Percentiles rank a stretch among this genome's conserved stretches.
Conservation (phyloP, 129 eudicot species). For the Apium graveolens region DNA sequence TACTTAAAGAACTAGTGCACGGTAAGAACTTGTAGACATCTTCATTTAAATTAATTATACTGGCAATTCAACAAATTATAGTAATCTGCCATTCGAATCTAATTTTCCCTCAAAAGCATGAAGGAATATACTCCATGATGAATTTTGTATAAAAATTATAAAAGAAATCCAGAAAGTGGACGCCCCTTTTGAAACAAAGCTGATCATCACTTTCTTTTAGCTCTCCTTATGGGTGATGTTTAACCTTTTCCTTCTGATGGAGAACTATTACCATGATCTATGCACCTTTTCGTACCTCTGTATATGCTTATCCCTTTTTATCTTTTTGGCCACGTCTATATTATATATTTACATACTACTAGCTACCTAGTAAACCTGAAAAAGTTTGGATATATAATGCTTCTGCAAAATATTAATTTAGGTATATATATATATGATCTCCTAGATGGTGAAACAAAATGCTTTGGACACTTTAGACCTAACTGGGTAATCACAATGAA, state of each 20-base stretch:
- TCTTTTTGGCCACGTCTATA: not conserved
- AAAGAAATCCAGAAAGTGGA: constrained; percentile 71
- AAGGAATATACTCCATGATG: constrained; percentile 37
- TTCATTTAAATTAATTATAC: too few species aligned
- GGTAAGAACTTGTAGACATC: not conserved
- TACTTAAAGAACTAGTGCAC: not conserved
- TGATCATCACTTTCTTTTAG: constrained; percentile 33
- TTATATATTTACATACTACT: not conserved
- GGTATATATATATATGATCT: too few species aligned
- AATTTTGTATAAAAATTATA: constrained; percentile 5
- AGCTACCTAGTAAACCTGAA: too few species aligned
- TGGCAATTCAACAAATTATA: constrained; percentile 11
- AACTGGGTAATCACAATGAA: not conserved
- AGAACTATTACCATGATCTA: constrained; percentile 5
- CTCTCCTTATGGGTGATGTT: constrained; percentile 48
- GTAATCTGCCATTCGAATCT: constrained; percentile 43
- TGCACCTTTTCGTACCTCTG: constrained; percentile 19
- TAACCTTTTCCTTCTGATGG: constrained; percentile 20
- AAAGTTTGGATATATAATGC: not conserved
- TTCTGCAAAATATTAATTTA: too few species aligned
- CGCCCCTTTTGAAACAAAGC: constrained; percentile 81
- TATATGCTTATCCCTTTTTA: constrained; percentile 3
- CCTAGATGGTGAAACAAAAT: not conserved
- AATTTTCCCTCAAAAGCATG: constrained; percentile 66
- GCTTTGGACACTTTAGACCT: not conserved